phyloP scores from a whole-genome alignment of 2,329 filamentous ascomycete genomes.

The Venturia oleaginea region DNA sequence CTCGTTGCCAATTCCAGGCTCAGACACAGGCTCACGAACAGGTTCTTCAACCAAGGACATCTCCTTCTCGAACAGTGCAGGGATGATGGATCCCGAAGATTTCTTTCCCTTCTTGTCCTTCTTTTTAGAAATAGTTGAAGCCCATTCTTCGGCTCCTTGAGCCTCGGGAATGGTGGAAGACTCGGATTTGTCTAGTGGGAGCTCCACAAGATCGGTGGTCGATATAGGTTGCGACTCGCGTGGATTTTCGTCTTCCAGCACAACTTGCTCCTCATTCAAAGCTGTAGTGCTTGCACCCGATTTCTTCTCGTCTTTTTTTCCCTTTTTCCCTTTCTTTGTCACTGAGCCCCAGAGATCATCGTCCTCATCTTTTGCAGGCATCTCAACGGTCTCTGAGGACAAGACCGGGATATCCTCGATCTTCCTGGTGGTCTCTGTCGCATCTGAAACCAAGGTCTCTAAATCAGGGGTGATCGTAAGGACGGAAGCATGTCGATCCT shows the following conservation, averaged over 20 bases:
- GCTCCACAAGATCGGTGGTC: neutral
- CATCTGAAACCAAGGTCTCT: neutral
- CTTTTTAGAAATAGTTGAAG: slow-evolving; percentile 27
- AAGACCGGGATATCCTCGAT: neutral
- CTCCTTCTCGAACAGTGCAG: neutral
- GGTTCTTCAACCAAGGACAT: neutral
- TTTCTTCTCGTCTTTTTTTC: slow-evolving; percentile 9
- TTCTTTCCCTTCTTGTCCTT: slow-evolving; percentile 40
- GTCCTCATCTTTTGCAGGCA: neutral
- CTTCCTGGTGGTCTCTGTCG: neutral
- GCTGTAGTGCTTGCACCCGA: neutral
- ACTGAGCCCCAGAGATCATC: neutral
- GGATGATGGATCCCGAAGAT: neutral
- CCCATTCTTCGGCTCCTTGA: neutral
- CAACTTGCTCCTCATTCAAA: neutral
- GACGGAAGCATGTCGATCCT: neutral
- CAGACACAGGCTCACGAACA: neutral
- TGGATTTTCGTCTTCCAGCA: neutral
- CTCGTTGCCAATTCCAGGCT: neutral
- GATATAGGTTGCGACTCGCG: neutral
- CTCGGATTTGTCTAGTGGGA: neutral
- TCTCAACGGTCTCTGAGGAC: neutral
- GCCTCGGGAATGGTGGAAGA: neutral
- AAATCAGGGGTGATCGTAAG: neutral
- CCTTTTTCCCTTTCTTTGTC: slow-evolving; percentile 11